Conservation (phyloP, 192 early-diverging fungal genomes). For the Backusella australiensis region DNA sequence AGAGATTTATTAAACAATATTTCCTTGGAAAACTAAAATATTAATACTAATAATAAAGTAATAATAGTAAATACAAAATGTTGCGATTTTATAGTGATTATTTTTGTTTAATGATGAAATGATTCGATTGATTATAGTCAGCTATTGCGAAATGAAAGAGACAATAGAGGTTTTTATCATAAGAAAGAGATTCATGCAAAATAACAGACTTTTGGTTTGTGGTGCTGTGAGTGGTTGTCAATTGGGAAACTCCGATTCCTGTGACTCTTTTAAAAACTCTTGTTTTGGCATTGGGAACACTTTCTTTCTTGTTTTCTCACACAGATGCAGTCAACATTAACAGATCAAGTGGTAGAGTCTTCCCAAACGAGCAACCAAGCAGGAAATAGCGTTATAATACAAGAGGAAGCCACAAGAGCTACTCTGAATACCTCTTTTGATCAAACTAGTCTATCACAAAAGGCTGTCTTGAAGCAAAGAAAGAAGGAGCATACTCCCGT, state of each 20-base stretch:
- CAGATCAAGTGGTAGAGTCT: neutral
- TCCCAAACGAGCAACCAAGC: neutral
- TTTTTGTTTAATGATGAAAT: too few relatives aligned
- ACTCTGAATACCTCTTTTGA: neutral
- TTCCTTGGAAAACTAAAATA: neutral
- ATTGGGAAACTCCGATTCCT: neutral
- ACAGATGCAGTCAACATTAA: constrained; percentile 1
- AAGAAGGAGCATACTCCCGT: neutral
- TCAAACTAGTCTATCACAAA: neutral
- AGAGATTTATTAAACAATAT: neutral
- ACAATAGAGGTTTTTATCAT: neutral
- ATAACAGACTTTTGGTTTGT: neutral
- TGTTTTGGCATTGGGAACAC: neutral
- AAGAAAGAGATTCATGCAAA: neutral
- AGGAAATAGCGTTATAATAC: neutral
- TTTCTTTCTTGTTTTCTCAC: neutral
- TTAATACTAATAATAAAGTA: neutral
- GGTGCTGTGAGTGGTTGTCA: neutral
- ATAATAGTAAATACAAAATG: neutral
- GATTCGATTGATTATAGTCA: too few relatives aligned
- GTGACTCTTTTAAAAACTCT: neutral
- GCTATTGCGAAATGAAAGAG: too few relatives aligned
- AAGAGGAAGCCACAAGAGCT: neutral
- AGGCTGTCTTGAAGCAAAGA: constrained; percentile 14
- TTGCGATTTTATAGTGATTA: too few relatives aligned